Evolutionary conservation across 2,329 filamentous ascomycete genomes (phyloP).

Genomic region (Rhynchosporium secalis): DNA sequence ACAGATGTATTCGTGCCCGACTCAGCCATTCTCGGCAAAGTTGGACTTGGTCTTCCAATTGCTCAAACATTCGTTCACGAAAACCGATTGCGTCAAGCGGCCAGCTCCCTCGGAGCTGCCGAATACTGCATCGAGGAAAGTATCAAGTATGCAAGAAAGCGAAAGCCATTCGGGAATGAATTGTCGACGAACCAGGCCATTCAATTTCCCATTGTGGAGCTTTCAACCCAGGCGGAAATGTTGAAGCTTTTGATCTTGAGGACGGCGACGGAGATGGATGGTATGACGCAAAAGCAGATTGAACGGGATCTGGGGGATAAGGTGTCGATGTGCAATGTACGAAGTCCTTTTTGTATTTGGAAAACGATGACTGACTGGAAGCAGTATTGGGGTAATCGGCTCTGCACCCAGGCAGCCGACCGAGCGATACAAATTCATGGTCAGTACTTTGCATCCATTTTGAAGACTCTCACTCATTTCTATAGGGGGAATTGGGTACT

Average conservation of each 20-base stretch:
- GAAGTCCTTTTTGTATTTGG: slow-evolving; percentile 53
- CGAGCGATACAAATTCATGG: slow-evolving; percentile 55
- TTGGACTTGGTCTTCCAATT: slow-evolving; percentile 57
- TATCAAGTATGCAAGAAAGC: slow-evolving; percentile 55
- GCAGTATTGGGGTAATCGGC: slow-evolving; percentile 59
- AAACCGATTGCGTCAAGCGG: slow-evolving; percentile 65
- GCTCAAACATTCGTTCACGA: slow-evolving; percentile 67
- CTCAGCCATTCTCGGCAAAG: slow-evolving; percentile 51
- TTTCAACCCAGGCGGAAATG: slow-evolving; percentile 63
- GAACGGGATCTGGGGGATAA: slow-evolving; percentile 60
- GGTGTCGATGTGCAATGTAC: slow-evolving; percentile 61
- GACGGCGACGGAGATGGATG: slow-evolving; percentile 63
- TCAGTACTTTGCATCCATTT: slow-evolving; percentile 22
- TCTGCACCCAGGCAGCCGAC: slow-evolving; percentile 61
- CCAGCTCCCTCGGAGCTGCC: slow-evolving; percentile 59
- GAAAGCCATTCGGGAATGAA: slow-evolving; percentile 56
- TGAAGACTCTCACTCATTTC: slow-evolving; percentile 22
- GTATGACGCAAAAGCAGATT: slow-evolving; percentile 48
- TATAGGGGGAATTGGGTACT: slow-evolving; percentile 33
- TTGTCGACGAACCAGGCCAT: slow-evolving; percentile 62
- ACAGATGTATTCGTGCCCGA: slow-evolving; percentile 57
- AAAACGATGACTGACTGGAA: slow-evolving; percentile 52
- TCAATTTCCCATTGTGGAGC: slow-evolving; percentile 63
- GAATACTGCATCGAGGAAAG: slow-evolving; percentile 59
- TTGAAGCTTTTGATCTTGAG: slow-evolving; percentile 59